phyloP scores from a whole-genome alignment of 352 stramenopile species.

The Salisapilia sapeloensis region DNA sequence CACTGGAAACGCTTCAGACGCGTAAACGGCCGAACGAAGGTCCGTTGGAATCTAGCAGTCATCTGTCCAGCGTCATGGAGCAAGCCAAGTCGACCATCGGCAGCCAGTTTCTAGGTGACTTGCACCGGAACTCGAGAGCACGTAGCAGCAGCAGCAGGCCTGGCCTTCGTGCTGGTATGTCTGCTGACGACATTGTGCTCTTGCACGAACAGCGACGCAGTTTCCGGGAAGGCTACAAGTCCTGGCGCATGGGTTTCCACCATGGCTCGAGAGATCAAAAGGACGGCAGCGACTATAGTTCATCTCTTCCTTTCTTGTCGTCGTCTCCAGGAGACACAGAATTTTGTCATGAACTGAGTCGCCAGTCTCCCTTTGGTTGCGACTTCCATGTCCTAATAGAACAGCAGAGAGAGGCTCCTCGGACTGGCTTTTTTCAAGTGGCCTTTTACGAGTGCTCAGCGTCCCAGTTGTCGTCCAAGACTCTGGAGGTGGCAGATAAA shows the following conservation, averaged over 20 bases:
- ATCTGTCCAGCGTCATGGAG: too few relatives aligned
- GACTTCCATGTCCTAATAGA: slow-evolving; percentile 74
- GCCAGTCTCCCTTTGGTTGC: slow-evolving; percentile 24
- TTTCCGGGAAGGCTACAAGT: slow-evolving; percentile 76
- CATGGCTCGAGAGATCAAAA: slow-evolving; percentile 62
- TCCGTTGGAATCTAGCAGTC: slow-evolving; percentile 5
- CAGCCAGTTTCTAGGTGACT: too few relatives aligned
- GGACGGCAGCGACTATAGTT: slow-evolving; percentile 20
- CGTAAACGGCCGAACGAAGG: slow-evolving; percentile 8
- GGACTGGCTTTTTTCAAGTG: slow-evolving; percentile 74
- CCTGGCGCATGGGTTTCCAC: slow-evolving; percentile 66
- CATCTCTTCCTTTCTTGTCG: slow-evolving; percentile 23
- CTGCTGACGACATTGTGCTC: slow-evolving; percentile 68
- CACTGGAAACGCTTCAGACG: slow-evolving; percentile 31
- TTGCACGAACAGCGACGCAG: slow-evolving; percentile 63
- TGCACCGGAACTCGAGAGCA: too few relatives aligned
- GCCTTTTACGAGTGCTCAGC: slow-evolving; percentile 78
- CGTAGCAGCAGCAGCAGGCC: too few relatives aligned
- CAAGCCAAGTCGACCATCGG: too few relatives aligned
- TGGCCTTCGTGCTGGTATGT: too few relatives aligned
- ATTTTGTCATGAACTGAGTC: slow-evolving; percentile 59
- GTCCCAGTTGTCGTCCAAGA: slow-evolving; percentile 22
- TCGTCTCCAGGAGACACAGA: slow-evolving; percentile 55
- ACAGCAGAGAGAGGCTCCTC: slow-evolving; percentile 16
- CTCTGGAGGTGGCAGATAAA: too few relatives aligned